Conservation (phyloP, 345 rosid species). For the Streptanthus diversifolius region DNA sequence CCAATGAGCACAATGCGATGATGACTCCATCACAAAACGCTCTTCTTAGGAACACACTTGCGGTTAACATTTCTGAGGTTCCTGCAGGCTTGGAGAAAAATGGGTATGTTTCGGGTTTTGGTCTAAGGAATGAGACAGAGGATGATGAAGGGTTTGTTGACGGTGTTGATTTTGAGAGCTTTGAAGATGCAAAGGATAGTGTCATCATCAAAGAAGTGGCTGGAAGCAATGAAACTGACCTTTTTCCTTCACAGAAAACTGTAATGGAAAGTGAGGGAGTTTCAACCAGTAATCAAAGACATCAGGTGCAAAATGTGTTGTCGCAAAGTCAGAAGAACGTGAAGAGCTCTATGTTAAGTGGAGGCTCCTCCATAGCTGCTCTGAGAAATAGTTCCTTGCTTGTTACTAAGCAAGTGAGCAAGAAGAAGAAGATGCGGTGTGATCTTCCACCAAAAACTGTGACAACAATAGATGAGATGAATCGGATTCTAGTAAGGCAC, state of each 20-base stretch:
- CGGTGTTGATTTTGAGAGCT: slow-evolving; percentile 26
- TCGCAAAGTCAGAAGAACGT: background rate
- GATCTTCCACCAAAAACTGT: slow-evolving; percentile 77
- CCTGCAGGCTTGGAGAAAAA: slow-evolving; percentile 26
- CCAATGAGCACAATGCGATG: slow-evolving; percentile 31
- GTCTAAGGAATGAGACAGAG: slow-evolving; percentile 16
- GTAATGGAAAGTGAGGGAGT: slow-evolving; percentile 20
- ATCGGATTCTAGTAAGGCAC: slow-evolving; percentile 42
- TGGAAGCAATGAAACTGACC: slow-evolving; percentile 16
- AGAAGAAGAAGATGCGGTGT: slow-evolving; percentile 52
- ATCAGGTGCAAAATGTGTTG: slow-evolving; percentile 6
- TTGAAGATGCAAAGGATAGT: slow-evolving; percentile 37
- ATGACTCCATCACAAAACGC: slow-evolving; percentile 41
- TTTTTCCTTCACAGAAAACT: slow-evolving; percentile 26
- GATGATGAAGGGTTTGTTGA: slow-evolving; percentile 35
- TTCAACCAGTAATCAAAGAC: slow-evolving; percentile 12
- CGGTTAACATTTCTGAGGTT: slow-evolving; percentile 45
- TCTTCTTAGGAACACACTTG: slow-evolving; percentile 55
- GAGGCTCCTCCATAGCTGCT: slow-evolving; percentile 16
- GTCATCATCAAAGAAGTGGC: slow-evolving; percentile 37
- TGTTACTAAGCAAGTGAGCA: slow-evolving; percentile 15
- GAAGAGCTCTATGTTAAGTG: slow-evolving; percentile 30
- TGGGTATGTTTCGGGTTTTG: slow-evolving; percentile 23
- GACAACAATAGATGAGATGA: slow-evolving; percentile 67
- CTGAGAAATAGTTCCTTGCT: slow-evolving; percentile 30